Conservation (phyloP, 2,329 filamentous ascomycete genomes). For the Xylariaceae sp. region DNA sequence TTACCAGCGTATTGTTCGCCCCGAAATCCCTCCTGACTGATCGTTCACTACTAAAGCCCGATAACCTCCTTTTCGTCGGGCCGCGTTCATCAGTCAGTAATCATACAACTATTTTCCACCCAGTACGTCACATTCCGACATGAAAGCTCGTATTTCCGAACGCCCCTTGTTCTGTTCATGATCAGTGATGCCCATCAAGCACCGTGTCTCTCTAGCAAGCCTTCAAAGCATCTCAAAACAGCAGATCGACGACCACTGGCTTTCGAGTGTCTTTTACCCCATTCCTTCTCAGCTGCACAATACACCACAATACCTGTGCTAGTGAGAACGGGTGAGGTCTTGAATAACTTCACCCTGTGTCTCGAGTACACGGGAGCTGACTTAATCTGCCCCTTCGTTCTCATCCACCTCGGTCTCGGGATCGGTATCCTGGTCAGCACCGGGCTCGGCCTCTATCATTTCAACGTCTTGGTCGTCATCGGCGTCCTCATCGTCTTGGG, state of each 20-base stretch:
- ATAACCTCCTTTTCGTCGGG: no score
- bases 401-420: conserved; percentile 34
- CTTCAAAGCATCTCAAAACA: neutral
- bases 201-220: conserved; percentile 5
- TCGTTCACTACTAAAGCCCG: no score
- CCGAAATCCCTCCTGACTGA: no score
- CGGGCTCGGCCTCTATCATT: conserved; percentile 19
- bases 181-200: conserved; percentile 7
- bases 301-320: neutral
- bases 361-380: neutral
- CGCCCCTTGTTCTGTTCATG: conserved; percentile 14
- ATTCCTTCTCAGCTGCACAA: neutral
- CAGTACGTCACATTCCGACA: neutral
- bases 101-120: conserved; percentile 6
- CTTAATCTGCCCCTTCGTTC: conserved; percentile 28
- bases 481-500: conserved; percentile 28
- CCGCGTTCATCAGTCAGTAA: neutral
- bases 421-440: conserved; percentile 24
- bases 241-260: neutral
- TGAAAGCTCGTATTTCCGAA: conserved; percentile 6
- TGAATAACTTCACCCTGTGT: neutral
- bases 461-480: conserved; percentile 25
- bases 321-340: neutral
- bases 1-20: no score
- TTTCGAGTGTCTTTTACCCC: neutral